phyloP scores from a whole-genome alignment of 176 grass and related monocot species.

The Cenchrus purpureus region DNA sequence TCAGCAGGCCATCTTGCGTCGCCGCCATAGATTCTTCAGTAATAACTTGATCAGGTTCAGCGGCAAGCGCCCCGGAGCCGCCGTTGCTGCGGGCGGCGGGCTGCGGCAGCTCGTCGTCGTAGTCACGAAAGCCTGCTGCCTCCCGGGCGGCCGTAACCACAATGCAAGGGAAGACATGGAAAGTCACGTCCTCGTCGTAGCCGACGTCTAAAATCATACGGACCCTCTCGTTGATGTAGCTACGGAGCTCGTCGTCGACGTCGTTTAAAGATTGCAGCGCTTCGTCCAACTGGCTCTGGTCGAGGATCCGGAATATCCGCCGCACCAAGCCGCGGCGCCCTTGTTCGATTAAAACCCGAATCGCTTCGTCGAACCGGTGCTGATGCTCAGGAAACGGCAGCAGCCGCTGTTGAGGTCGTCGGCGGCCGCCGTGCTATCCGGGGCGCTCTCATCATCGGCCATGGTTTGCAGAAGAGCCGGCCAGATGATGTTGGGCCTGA shows the following conservation, averaged over 20 bases:
- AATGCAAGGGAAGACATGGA: no score
- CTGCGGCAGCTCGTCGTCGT: not conserved
- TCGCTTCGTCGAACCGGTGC: not conserved
- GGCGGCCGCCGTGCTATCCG: not conserved
- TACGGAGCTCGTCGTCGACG: not conserved
- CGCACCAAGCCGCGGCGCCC: not conserved
- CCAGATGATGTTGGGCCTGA: no score
- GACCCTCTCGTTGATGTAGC: fast-evolving
- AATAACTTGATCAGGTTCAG: no score
- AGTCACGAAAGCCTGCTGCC: not conserved
- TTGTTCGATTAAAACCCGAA: not conserved
- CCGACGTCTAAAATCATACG: not conserved
- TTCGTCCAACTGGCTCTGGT: not conserved
- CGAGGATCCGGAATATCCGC: no score
- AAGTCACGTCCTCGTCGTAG: not conserved
- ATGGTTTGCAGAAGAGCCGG: not conserved
- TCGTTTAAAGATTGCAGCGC: not conserved
- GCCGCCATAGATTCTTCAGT: no score
- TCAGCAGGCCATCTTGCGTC: no score
- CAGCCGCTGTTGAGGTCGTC: no score
- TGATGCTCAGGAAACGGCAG: no score
- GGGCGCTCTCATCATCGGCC: not conserved
- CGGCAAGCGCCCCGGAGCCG: not conserved
- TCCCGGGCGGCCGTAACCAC: not conserved
- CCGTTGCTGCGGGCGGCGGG: not conserved